Base-by-base conservation (phyloP, 2,329 filamentous ascomycete species). In the Herpotrichia juniperi region DNA sequence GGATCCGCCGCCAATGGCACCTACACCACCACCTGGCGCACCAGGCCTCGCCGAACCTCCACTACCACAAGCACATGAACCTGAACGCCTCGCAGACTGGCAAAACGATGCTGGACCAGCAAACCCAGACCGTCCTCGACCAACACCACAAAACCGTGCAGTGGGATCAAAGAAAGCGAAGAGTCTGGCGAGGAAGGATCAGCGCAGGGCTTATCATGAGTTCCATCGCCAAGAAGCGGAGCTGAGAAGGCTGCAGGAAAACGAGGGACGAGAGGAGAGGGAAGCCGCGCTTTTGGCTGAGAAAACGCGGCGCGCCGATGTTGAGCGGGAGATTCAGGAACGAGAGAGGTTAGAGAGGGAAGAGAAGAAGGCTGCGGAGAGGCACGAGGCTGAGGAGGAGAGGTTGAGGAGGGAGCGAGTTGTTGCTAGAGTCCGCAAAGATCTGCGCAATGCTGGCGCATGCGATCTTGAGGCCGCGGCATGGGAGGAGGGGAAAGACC, bases 161-260 rank as follows among this genome's bases (percentile, higher is more conserved):
- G 70, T 81, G 19, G 79, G 79, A 48, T 75, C 78, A 10, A 81
- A 81, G 56, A 81, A 81, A 58, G 78, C 78, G 1, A 79, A 78
- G 48, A 77, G 76, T 2, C 68, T 81, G 7, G 77, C 77, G 0
- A 73, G 76, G 16, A 71, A 71, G 48, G 77, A 81, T 51, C 71
- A 76, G 52, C 67, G 71, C 1, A 61, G 74, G 14, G 72, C 72
- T 14, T 81, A 81, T 61, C 73, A 81, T 60, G 80, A 82, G 57
- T 81, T 81, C 58, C 68, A 76, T 54, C 70, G 78, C 1, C 73
- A 76, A 12, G 77, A 80, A 66, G 78, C 77, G 4, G 78, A 81
- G 37, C 69, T 75, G 17, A 74, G 79, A 17, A 70, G 78, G 0
- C 67, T 74, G 1, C 64, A 64, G 10, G 78, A 79, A 8, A 76